phyloP scores from a whole-genome alignment of 2,329 filamentous ascomycete genomes.

The Calonectria leucothoes region DNA sequence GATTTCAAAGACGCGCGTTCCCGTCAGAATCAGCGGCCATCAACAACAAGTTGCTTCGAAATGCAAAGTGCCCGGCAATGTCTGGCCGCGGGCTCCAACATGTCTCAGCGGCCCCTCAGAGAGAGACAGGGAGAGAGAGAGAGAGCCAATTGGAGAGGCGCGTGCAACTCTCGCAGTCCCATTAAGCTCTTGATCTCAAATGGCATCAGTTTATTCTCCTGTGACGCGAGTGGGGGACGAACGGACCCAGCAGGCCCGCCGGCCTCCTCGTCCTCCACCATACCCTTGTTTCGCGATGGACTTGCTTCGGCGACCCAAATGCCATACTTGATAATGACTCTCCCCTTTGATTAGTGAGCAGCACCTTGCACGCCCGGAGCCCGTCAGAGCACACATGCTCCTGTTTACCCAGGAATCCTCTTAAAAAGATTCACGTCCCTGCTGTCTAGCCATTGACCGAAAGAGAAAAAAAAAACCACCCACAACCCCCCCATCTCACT shows the following conservation, averaged over 20 bases:
- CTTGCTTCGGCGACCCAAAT: slow-evolving; percentile 10
- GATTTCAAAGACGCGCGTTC: background rate
- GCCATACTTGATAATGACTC: background rate
- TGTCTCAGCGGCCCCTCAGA: background rate
- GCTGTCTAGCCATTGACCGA: background rate
- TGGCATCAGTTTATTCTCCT: slow-evolving; percentile 20
- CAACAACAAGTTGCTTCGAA: background rate
- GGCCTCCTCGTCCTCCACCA: background rate
- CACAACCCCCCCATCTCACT: background rate
- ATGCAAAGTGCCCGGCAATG: background rate
- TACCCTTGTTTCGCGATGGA: background rate
- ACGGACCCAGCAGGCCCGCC: background rate
- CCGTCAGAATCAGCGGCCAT: background rate
- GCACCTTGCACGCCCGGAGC: background rate
- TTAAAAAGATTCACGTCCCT: background rate
- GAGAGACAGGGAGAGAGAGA: background rate
- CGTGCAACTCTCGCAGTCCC: background rate
- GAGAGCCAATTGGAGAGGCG: background rate
- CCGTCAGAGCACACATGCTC: background rate
- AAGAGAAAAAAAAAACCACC: too few species aligned
- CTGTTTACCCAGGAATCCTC: background rate
- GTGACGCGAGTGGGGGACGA: slow-evolving; percentile 1
- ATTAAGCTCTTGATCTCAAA: slow-evolving; percentile 8
- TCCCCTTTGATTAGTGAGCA: slow-evolving; percentile 11
- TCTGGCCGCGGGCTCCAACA: background rate